Conservation (phyloP, 2,329 filamentous ascomycete genomes). For the Colletotrichum sp. region DNA sequence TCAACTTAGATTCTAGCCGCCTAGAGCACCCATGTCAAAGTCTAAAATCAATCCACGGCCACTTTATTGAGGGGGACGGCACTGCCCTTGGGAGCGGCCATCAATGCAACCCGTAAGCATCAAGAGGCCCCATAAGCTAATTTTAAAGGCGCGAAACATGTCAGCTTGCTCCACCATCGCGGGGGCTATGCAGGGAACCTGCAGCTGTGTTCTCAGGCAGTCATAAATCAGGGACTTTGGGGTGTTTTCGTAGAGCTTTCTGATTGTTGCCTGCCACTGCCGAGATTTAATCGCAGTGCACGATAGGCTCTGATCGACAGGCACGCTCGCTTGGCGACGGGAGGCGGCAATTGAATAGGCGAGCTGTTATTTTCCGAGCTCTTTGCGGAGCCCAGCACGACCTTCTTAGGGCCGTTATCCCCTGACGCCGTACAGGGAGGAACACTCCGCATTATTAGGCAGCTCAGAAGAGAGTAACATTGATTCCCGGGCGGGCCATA, state of each 20-base stretch:
- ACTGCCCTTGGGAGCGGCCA: not conserved
- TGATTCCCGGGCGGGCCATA: not conserved
- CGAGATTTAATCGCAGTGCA: not conserved
- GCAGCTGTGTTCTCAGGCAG: not conserved
- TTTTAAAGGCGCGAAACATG: not conserved
- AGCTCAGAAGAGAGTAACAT: not conserved
- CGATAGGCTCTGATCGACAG: not conserved
- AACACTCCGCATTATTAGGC: not conserved
- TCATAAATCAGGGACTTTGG: not conserved
- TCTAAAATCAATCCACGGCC: not conserved
- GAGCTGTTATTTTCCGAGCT: not conserved
- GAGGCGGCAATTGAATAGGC: not conserved
- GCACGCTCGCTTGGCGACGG: not conserved
- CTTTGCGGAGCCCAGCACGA: not conserved
- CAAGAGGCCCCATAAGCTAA: not conserved
- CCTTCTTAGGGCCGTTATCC: not conserved
- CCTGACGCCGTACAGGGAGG: not conserved
- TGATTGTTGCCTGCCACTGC: not conserved
- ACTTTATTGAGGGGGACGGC: not conserved
- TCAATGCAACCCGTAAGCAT: not conserved
- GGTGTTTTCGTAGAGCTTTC: rapidly evolving
- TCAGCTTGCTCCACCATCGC: not conserved
- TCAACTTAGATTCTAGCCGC: not conserved
- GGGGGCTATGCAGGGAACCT: not conserved
- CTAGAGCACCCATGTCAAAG: not conserved